Evolutionary conservation across 2,329 filamentous ascomycete species (phyloP).

Genomic region (Lomentospora prolificans): DNA sequence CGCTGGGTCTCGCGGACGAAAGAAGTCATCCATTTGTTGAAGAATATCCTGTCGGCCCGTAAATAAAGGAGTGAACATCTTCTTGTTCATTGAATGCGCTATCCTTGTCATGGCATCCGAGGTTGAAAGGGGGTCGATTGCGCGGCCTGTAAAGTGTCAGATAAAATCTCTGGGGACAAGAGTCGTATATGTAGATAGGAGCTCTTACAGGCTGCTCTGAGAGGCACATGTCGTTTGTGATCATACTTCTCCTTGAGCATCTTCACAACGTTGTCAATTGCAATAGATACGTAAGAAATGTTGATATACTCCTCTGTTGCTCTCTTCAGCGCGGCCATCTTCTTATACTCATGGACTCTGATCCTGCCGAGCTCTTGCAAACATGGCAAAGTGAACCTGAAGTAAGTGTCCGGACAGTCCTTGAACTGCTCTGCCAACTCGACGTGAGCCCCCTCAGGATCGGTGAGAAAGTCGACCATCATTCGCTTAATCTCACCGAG

Average conservation of each 20-base stretch:
- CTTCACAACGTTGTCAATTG: constrained; percentile 15
- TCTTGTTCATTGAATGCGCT: background rate
- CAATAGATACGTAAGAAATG: constrained; percentile 5
- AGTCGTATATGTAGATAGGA: background rate
- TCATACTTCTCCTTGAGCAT: constrained; percentile 10
- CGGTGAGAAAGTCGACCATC: constrained; percentile 9
- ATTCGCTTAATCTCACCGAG: background rate
- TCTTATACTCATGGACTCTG: constrained; percentile 16
- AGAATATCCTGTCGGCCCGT: constrained; percentile 18
- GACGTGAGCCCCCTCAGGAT: constrained; percentile 15
- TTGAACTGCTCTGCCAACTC: constrained; percentile 12
- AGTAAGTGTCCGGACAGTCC: constrained; percentile 16
- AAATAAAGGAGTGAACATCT: constrained; percentile 11
- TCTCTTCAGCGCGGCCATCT: constrained; percentile 15
- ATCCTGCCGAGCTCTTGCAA: constrained; percentile 15
- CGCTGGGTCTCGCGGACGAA: constrained; percentile 9
- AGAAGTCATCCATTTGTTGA: constrained; percentile 11
- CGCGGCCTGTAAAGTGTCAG: background rate
- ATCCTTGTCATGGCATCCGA: background rate
- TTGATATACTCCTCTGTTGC: constrained; percentile 17
- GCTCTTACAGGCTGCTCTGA: constrained; percentile 15
- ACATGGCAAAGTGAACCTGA: constrained; percentile 19
- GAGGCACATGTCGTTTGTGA: constrained; percentile 11
- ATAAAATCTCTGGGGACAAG: background rate
- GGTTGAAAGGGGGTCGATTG: background rate